A percentile compares a stretch with the other conserved stretches of the same genome.
Evolutionary conservation across 495 filamentous ascomycete genomes (phyloP).

Genomic region (Talaromyces ruber): DNA sequence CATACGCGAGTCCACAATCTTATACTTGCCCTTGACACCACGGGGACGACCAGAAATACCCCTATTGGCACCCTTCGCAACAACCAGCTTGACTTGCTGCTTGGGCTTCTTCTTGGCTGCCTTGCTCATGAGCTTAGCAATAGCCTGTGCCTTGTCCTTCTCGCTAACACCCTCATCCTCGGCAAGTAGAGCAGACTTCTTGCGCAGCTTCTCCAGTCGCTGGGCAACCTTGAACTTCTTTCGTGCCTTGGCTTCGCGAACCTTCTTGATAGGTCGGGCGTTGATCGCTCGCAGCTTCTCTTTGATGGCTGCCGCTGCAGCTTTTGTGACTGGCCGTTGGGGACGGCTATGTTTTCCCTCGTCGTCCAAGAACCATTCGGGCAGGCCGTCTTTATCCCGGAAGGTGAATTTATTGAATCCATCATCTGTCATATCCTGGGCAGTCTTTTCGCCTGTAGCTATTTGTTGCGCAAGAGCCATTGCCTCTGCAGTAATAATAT

Average conservation of each 20-base stretch:
- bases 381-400: slow-evolving; percentile 85
- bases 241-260: slow-evolving; percentile 86
- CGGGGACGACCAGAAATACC: slow-evolving; percentile 70
- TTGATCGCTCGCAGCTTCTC: slow-evolving; percentile 92
- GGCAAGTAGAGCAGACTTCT: slow-evolving; percentile 81
- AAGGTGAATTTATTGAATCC: slow-evolving; percentile 88
- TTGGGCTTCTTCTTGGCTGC: slow-evolving; percentile 82
- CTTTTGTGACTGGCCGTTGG: slow-evolving; percentile 80
- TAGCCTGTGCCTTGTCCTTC: slow-evolving; percentile 84
- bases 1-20: slow-evolving; percentile 95
- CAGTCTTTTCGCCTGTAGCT: slow-evolving; percentile 74
- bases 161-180: slow-evolving; percentile 89
- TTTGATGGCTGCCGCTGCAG: slow-evolving; percentile 85
- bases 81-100: slow-evolving; percentile 78
- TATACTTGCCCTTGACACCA: slow-evolving; percentile 95
- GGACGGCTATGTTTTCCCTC: slow-evolving; percentile 75
- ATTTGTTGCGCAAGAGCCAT: slow-evolving; percentile 96
- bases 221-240: slow-evolving; percentile 96
- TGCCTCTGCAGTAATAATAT: slow-evolving; percentile 97
- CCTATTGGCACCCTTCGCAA: slow-evolving; percentile 75
- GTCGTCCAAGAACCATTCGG: slow-evolving; percentile 97
- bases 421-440: slow-evolving; percentile 73
- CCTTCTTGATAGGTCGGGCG: slow-evolving; percentile 98
- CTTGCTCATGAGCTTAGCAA: slow-evolving; percentile 70
- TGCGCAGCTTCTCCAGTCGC: slow-evolving; percentile 82